Conservation (phyloP, 177 flowering plant genomes). For the Vitis hybrid region DNA sequence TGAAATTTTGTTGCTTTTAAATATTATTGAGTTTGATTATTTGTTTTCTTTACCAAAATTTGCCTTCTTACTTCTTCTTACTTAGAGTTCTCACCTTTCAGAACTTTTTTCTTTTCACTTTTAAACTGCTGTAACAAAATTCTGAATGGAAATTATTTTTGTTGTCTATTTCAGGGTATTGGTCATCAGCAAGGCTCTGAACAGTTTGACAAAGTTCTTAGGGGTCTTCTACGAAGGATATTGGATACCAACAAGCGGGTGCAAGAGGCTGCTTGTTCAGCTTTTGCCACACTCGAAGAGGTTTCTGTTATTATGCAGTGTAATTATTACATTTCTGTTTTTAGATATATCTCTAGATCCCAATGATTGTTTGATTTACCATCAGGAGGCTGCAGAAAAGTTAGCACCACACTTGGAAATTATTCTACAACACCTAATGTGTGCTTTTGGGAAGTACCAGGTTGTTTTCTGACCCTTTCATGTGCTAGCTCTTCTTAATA, state of each 20-base stretch:
- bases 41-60: background rate
- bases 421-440: slow-evolving; percentile 91
- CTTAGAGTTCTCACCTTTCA: background rate
- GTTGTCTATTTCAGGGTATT: slow-evolving; percentile 46
- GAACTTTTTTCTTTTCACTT: background rate
- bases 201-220: slow-evolving; percentile 80
- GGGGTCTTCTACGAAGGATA: slow-evolving; percentile 84
- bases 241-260: slow-evolving; percentile 91
- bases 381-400: slow-evolving; percentile 94
- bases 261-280: slow-evolving; percentile 99
- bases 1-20: too few relatives aligned
- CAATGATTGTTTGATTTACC: slow-evolving; percentile 8
- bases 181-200: slow-evolving; percentile 77
- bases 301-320: slow-evolving; percentile 28
- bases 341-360: slow-evolving; percentile 6
- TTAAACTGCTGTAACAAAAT: background rate
- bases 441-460: slow-evolving; percentile 97
- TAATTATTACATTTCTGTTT: slow-evolving; percentile 8
- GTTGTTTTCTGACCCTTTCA: slow-evolving; percentile 25
- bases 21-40: background rate
- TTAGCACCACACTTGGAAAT: slow-evolving; percentile 76
- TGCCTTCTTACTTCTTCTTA: background rate
- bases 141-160: background rate
- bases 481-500: background rate
- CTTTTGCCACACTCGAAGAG: slow-evolving; percentile 99